These are phyloP conservation scores for Cryptosporidium sp. DNA, from an alignment of 169 alveolate species.

Conservation along the genomic window DNA sequence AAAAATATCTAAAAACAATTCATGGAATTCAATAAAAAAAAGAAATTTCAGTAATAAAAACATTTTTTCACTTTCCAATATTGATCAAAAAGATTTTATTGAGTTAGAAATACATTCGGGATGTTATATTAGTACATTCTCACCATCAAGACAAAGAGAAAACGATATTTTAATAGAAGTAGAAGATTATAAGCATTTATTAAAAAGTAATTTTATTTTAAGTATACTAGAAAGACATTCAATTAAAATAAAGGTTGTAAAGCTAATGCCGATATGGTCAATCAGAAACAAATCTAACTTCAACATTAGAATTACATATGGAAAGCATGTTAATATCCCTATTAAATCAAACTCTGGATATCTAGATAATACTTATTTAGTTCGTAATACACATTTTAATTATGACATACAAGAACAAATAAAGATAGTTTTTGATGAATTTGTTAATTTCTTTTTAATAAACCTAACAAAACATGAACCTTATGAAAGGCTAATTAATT, in stretches of 20 bases:
- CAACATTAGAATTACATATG: not conserved
- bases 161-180: not conserved
- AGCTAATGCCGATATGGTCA: constrained; percentile 19
- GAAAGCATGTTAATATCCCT: not conserved
- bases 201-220: not conserved
- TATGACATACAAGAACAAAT: not conserved
- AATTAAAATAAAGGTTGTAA: not conserved
- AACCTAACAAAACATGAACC: not conserved
- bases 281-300: constrained; percentile 17
- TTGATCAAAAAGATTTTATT: not conserved
- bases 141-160: not conserved
- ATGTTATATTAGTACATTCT: not conserved
- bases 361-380: not conserved
- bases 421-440: constrained; percentile 1
- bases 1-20: not conserved
- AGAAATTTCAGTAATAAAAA: not conserved
- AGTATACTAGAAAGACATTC: not conserved
- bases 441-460: constrained; percentile 8
- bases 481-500: constrained; percentile 1
- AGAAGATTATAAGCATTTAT: not conserved
- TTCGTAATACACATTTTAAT: not conserved
- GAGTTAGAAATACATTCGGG: not conserved
- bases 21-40: not conserved
- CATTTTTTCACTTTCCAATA: not conserved
- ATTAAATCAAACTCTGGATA: constrained; percentile 14